Percentiles rank a stretch among this genome's conserved stretches.
These are phyloP conservation scores for Capronia coronata DNA, from an alignment of 2,329 filamentous ascomycete species.

Conservation along the genomic window DNA sequence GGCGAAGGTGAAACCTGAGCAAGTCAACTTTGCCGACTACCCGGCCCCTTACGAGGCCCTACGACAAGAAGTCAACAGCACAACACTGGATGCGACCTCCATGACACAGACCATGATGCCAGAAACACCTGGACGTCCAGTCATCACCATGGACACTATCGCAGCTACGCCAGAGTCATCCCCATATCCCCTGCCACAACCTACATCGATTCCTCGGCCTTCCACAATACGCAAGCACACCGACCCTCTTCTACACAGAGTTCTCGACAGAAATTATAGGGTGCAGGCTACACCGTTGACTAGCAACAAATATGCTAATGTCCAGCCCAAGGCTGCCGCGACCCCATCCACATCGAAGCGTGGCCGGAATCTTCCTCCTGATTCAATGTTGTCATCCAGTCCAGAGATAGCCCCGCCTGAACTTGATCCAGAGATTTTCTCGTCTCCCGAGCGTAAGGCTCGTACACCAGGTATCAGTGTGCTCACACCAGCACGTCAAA, in stretches of 20 bases:
- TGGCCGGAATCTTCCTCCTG: constrained; percentile 11
- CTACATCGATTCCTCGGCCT: constrained; percentile 40
- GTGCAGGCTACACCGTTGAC: constrained; percentile 80
- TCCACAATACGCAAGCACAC: constrained; percentile 36
- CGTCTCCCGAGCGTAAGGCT: constrained; percentile 55
- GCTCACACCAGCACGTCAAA: constrained; percentile 55
- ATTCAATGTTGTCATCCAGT: constrained; percentile 53
- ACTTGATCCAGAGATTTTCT: constrained; percentile 77
- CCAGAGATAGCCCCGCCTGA: constrained; percentile 70
- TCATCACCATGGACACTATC: constrained; percentile 40
- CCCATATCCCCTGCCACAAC: constrained; percentile 46
- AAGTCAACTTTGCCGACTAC: constrained; percentile 53
- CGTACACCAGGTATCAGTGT: constrained; percentile 70
- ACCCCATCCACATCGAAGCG: constrained; percentile 32
- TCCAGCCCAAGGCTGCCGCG: constrained; percentile 21
- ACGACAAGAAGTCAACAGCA: constrained; percentile 54
- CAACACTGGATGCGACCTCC: constrained; percentile 38
- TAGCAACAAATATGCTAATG: constrained; percentile 14
- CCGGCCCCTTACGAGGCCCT: constrained; percentile 71
- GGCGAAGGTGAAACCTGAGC: constrained; percentile 30
- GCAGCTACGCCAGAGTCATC: constrained; percentile 57
- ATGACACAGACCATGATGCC: constrained; percentile 32
- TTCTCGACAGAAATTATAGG: constrained; percentile 94
- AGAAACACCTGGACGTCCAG: constrained; percentile 23
- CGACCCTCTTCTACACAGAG: constrained; percentile 77